Conservation (phyloP, 106 monocot genomes). For the Platanthera zijinensis region DNA sequence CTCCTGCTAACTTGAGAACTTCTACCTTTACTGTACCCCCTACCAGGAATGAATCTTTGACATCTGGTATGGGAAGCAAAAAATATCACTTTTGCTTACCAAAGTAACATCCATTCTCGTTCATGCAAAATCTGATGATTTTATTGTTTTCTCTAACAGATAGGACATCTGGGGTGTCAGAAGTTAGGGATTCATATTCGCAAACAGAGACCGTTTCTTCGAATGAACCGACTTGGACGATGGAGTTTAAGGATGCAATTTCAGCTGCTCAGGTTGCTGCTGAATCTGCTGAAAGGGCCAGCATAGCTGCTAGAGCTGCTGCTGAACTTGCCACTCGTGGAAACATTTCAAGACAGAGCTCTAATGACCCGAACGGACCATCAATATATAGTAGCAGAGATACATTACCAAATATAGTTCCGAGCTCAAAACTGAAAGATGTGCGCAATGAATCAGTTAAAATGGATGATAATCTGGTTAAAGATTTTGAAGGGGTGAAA, state of each 20-base stretch:
- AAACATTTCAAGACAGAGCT: constrained; percentile 20
- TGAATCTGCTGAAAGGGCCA: constrained; percentile 88
- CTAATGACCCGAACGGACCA: constrained; percentile 19
- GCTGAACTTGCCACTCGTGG: constrained; percentile 60
- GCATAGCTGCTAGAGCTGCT: constrained; percentile 87
- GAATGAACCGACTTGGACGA: constrained; percentile 27
- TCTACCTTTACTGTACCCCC: constrained; percentile 2
- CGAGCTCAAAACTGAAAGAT: constrained; percentile 12
- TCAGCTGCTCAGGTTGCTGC: constrained; percentile 89
- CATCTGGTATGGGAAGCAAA: constrained; percentile 22
- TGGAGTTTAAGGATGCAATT: constrained; percentile 82
- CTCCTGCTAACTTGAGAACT: constrained; percentile 8
- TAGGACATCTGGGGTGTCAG: not conserved
- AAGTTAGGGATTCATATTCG: constrained; percentile 12
- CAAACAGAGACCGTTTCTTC: constrained; percentile 15
- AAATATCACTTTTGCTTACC: not conserved
- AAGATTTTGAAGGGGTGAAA: constrained; percentile 1
- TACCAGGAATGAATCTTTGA: constrained; percentile 11
- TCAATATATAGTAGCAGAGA: not conserved
- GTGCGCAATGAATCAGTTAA: not conserved
- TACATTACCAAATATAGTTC: constrained; percentile 4
- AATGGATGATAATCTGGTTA: not conserved
- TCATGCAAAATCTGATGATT: not conserved
- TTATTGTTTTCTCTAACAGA: constrained; percentile 16
- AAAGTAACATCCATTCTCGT: not conserved